Base-by-base conservation (phyloP, 257 asterid species). In the Ophiorrhiza pumila region DNA sequence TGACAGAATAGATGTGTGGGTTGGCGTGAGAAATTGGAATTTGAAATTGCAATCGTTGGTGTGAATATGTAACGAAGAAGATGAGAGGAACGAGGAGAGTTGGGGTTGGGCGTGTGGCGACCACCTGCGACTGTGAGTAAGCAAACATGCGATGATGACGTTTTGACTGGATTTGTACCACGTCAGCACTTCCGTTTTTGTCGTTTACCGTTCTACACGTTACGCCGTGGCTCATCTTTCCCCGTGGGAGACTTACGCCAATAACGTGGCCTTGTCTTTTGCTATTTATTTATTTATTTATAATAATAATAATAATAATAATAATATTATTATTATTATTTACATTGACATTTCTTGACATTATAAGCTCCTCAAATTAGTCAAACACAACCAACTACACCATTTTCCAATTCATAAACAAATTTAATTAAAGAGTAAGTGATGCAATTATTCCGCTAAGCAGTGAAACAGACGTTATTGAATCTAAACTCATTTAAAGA, bases 81-180 rank as follows among this genome's bases (percentile, higher is more conserved):
- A 35, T 32, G 62, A 65, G 12, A 4, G 65, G 78, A 47, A n/a
- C 8, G 55, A 57, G 64, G 49, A 39, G 22, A 34, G 75, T 37
- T 37, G 52, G 34, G 67, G 71, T 4, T n/a, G 64, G 77, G 89
- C 89, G 91, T 80, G 89, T 84, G 89, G 82, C 80, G 58, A 74
- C 71, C 85, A 82, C 77, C 53, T 49, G 82, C 76, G 60, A 43
- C 39, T 34, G 59, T 77, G 77, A 64, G 69, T 23, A 22, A 35
- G 47, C 22, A 58, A 69, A 57, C 45, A 72, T 55, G 58, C 32
- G 47, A 64, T 35, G 79, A 67, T 65, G 82, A 74, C 70, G 29
- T 47, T 57, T 52, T 70, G 42, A 12, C 47, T 34, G 4, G 43
- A 46, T 4, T 66, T 66, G 34, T 66, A 77, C 84, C 81, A 82